Percentiles rank a stretch among this genome's conserved stretches.
Evolutionary conservation across 108 stramenopile genomes (phyloP).

Genomic region (Cyclotella choctawhatcheeana): DNA sequence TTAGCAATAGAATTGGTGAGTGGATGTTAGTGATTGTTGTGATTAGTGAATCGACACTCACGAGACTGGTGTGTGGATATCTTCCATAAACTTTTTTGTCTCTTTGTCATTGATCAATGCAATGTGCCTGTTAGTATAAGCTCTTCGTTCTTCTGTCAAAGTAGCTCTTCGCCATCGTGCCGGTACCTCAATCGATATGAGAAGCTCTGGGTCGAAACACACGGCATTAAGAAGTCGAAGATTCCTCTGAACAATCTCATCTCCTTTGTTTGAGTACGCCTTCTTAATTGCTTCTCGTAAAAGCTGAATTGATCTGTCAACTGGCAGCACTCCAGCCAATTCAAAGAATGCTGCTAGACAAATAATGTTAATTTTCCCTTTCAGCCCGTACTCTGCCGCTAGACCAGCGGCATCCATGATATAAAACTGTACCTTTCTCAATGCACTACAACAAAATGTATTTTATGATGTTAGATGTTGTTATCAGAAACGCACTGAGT

Average conservation of each 20-base stretch:
- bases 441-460: no score
- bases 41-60: neutral
- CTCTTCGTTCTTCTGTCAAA: conserved; percentile 35
- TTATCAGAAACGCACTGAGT: neutral
- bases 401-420: conserved; percentile 64
- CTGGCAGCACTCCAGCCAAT: conserved; percentile 58
- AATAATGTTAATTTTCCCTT: conserved; percentile 71
- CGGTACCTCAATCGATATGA: conserved; percentile 58
- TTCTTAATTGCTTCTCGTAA: conserved; percentile 58
- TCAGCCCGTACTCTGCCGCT: conserved; percentile 54
- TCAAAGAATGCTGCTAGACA: conserved; percentile 66
- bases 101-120: conserved; percentile 63
- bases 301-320: conserved; percentile 54
- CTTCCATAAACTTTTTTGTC: conserved; percentile 58
- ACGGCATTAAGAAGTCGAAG: conserved; percentile 59
- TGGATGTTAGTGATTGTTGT: no score
- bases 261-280: conserved; percentile 64
- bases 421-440: conserved; percentile 44
- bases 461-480: no score
- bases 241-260: conserved; percentile 65
- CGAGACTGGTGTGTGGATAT: conserved; percentile 63
- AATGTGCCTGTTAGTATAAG: conserved; percentile 54
- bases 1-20: neutral
- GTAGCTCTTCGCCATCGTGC: conserved; percentile 48
- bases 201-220: conserved; percentile 49